These are phyloP conservation scores for Fusarium dimerum DNA, from an alignment of 2,329 filamentous ascomycete species.

Conservation along the genomic window DNA sequence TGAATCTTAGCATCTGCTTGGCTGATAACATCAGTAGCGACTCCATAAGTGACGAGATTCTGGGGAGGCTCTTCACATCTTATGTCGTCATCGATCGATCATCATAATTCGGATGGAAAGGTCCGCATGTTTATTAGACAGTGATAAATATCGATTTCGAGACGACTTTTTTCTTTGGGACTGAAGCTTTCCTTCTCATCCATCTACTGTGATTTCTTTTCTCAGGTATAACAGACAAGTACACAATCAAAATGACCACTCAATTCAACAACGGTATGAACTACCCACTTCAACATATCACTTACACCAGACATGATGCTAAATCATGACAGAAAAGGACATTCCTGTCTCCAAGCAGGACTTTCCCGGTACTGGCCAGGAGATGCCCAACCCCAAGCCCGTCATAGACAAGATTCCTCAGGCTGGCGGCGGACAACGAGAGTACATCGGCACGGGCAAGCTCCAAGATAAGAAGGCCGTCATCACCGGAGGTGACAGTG, in stretches of 20 bases:
- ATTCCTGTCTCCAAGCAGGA: conserved; percentile 32
- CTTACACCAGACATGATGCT: not conserved
- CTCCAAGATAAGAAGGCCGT: conserved; percentile 73
- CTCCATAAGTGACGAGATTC: conserved; percentile 21
- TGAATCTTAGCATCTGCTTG: conserved; percentile 3
- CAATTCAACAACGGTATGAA: conserved; percentile 24
- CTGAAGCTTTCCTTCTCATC: not conserved
- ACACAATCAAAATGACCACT: conserved; percentile 20
- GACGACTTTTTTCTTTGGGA: no score
- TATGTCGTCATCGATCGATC: conserved; percentile 31
- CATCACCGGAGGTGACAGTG: conserved; percentile 80
- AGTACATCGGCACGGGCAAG: conserved; percentile 78
- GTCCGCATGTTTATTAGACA: conserved; percentile 8
- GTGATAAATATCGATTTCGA: not conserved
- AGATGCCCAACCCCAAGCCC: conserved; percentile 45
- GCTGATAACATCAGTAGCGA: conserved; percentile 3
- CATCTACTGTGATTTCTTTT: not conserved
- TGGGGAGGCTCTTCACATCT: conserved; percentile 4
- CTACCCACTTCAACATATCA: not conserved
- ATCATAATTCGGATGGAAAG: conserved; percentile 20
- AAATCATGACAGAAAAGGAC: conserved; percentile 36
- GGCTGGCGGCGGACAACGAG: conserved; percentile 59
- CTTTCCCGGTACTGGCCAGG: conserved; percentile 30
- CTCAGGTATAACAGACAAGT: not conserved
- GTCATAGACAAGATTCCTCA: conserved; percentile 67